Base-by-base conservation (phyloP, 768 basidiomycete species). In the Boletus sp. region DNA sequence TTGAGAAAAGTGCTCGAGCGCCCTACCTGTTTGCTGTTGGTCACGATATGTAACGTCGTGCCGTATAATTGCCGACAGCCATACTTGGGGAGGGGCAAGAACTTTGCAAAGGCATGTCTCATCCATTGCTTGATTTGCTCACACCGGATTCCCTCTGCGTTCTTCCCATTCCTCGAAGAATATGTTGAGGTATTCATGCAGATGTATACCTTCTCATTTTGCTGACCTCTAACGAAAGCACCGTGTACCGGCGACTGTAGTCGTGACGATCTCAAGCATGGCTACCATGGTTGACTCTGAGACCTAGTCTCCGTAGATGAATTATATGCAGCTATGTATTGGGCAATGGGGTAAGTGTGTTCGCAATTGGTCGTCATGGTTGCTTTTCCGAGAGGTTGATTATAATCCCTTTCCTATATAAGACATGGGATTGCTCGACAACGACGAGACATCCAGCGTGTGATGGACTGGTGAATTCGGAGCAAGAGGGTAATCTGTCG, bases 271-370 rank as follows among this genome's bases (percentile, higher is more conserved):
- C 37, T 32, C 35, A 33, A n/a, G 15, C 47, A 53, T 52, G 58
- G 24, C 40, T 33, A n/a, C 14, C 24, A 56, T 45, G 55, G 7
- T 60, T 18, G 41, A 30, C 41, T 20, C 17, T 20, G 55, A n/a
- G 36, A 46, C 11, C 36, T 33, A 8, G 45, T 53, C n/a, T 6
- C 47, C 14, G 37, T 60, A 1, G 51, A 20, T 40, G 36, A 57
- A 35, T 60, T 60, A 32, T 60, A 60, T 10, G 55, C 51, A 14
- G 59, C 56, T 14, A 49, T 57, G 59, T 60, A 60, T 47, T 60
- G 56, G 56, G 55, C 56, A n/a, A n/a, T n/a, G n/a, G n/a, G n/a
- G n/a, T 60, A 28, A 41, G 56, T 52, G 33, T 40, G 35, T 24
- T 29, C 6, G 7, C 11, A 18, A 50, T 52, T 20, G 14, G n/a